Conservation (phyloP, 345 rosid species). For the Pistacia vera region DNA sequence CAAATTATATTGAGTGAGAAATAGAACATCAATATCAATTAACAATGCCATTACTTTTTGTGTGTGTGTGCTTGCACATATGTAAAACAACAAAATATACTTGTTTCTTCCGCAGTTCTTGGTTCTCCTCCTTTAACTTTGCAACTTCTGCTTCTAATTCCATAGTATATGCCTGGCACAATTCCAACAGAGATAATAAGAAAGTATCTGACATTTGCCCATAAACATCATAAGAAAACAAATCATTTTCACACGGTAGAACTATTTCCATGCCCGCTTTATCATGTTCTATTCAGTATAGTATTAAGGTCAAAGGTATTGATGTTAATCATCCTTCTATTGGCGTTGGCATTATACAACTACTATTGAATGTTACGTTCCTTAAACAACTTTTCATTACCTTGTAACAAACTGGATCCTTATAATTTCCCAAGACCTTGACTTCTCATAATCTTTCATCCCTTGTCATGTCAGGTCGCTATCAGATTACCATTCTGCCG, state of each 20-base stretch:
- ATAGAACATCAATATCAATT: slow-evolving; percentile 14
- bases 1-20: slow-evolving; percentile 18
- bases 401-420: slow-evolving; percentile 34
- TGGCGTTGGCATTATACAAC: slow-evolving; percentile 8
- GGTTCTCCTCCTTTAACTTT: slow-evolving; percentile 80
- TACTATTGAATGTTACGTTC: slow-evolving; percentile 21
- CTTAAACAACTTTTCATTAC: slow-evolving; percentile 33
- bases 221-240: not conserved
- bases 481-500: slow-evolving; percentile 38
- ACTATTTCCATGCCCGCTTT: not conserved
- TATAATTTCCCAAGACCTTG: slow-evolving; percentile 36
- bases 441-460: slow-evolving; percentile 44
- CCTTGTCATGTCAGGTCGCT: slow-evolving; percentile 36
- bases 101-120: slow-evolving; percentile 74
- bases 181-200: slow-evolving; percentile 20
- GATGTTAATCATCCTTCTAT: slow-evolving; percentile 3
- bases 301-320: not conserved
- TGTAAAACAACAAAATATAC: slow-evolving; percentile 31
- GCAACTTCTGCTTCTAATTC: slow-evolving; percentile 96
- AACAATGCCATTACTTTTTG: not conserved
- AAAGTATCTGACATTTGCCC: not conserved
- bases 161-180: slow-evolving; percentile 81
- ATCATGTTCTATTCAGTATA: slow-evolving; percentile 3
- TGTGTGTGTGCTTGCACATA: not conserved
- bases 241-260: not conserved